Evolutionary conservation across 192 early-diverging fungal species (phyloP).

Genomic region (Thoreauomyces humboldtii): DNA sequence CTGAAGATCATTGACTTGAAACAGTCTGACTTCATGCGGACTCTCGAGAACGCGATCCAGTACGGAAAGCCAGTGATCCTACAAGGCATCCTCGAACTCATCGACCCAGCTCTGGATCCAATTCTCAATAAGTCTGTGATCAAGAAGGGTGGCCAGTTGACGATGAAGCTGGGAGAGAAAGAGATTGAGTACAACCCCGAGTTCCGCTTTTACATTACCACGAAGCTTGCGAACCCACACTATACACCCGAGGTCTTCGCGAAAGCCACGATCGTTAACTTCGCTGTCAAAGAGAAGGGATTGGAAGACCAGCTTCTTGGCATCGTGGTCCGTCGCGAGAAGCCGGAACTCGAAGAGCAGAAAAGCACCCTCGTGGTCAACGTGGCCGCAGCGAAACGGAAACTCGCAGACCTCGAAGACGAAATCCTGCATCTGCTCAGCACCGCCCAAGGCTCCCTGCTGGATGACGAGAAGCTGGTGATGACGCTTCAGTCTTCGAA

Average conservation of each 20-base stretch:
- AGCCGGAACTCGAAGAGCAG: conserved; percentile 62
- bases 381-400: conserved; percentile 57
- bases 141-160: conserved; percentile 52
- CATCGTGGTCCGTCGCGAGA: conserved; percentile 55
- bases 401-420: conserved; percentile 60
- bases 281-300: conserved; percentile 63
- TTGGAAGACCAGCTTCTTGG: conserved; percentile 62
- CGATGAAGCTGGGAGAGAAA: conserved; percentile 59
- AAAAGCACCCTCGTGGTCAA: conserved; percentile 56
- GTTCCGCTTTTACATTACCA: conserved; percentile 61
- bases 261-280: conserved; percentile 64
- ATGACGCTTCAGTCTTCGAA: conserved; percentile 64
- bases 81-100: conserved; percentile 53
- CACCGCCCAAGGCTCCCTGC: conserved; percentile 60
- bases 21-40: conserved; percentile 53
- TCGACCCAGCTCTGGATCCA: conserved; percentile 57
- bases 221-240: conserved; percentile 58
- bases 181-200: conserved; percentile 64
- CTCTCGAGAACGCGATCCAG: conserved; percentile 57
- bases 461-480: conserved; percentile 63
- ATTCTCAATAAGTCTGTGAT: conserved; percentile 59
- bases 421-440: conserved; percentile 60
- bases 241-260: conserved; percentile 63
- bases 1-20: conserved; percentile 62
- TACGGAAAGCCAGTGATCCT: conserved; percentile 56